Evolutionary conservation across 2,329 filamentous ascomycete species (phyloP).

Genomic region (Fusarium begoniae): DNA sequence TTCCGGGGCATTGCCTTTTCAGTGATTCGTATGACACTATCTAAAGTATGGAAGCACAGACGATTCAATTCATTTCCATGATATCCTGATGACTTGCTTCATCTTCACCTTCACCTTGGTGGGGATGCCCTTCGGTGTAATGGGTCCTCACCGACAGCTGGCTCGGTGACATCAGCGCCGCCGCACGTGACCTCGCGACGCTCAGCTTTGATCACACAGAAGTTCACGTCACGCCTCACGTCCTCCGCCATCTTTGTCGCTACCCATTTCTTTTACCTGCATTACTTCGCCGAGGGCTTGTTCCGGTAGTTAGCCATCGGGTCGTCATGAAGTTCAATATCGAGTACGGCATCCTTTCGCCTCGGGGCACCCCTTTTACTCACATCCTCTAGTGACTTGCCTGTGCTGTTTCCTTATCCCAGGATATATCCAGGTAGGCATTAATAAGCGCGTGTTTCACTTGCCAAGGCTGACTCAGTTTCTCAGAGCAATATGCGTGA

Average conservation of each 20-base stretch:
- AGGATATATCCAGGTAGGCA: conserved; percentile 65
- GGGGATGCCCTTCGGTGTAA: conserved; percentile 2
- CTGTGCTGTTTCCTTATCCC: conserved; percentile 67
- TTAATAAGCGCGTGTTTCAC: background rate
- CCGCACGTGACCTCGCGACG: conserved; percentile 46
- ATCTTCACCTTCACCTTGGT: background rate
- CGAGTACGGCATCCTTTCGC: conserved; percentile 50
- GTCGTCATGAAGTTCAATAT: conserved; percentile 62
- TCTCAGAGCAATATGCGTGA: conserved; percentile 64
- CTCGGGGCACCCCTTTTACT: conserved; percentile 13
- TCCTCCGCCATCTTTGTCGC: conserved; percentile 9
- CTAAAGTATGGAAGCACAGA: background rate
- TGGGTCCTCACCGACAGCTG: conserved; percentile 6
- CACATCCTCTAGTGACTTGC: conserved; percentile 58
- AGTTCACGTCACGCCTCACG: conserved; percentile 40
- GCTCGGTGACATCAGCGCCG: conserved; percentile 14
- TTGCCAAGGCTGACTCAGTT: background rate
- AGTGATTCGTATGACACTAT: background rate
- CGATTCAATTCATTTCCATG: background rate
- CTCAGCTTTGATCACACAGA: conserved; percentile 32
- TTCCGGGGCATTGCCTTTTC: background rate
- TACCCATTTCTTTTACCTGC: conserved; percentile 3
- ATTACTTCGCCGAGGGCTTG: conserved; percentile 25
- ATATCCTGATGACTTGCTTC: background rate
- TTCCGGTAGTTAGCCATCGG: conserved; percentile 18